Percentiles rank a stretch among this genome's conserved stretches.
Conservation (phyloP, 2,329 filamentous ascomycete genomes). For the Penicillium corylophilum region DNA sequence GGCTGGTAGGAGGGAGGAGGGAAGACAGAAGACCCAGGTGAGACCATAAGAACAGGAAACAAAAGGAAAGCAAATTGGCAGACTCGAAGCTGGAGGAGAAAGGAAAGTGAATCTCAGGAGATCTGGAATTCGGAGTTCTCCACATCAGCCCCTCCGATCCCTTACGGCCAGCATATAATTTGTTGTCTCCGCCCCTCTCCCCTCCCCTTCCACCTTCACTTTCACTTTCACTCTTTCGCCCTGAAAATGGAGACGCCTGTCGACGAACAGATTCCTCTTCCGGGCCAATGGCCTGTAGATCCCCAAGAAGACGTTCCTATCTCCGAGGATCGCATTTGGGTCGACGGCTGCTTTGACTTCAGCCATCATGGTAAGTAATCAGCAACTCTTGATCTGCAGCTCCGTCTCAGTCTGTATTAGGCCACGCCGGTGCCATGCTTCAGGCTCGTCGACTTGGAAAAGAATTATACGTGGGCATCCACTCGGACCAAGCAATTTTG, state of each 20-base stretch:
- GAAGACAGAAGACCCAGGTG: neutral
- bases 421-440: constrained; percentile 94
- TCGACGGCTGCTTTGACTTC: constrained; percentile 99
- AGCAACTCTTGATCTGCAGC: neutral
- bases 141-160: constrained; percentile 7
- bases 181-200: constrained; percentile 3
- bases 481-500: constrained; percentile 92
- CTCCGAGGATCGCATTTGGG: constrained; percentile 79
- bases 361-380: constrained; percentile 77
- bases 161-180: neutral
- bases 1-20: neutral
- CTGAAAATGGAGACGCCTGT: constrained; percentile 16
- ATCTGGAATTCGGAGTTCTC: constrained; percentile 13
- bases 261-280: constrained; percentile 48
- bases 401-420: constrained; percentile 43
- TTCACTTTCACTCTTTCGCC: neutral
- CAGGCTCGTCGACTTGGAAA: constrained; percentile 89
- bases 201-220: constrained; percentile 4
- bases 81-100: neutral
- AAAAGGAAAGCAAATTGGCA: neutral
- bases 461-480: constrained; percentile 87
- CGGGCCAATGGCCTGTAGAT: constrained; percentile 63
- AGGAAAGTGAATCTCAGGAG: constrained; percentile 6
- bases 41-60: neutral
- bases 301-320: constrained; percentile 61